Evolutionary conservation across 2,329 filamentous ascomycete genomes (phyloP).

Genomic region (Ceratocystis eucalypticola): DNA sequence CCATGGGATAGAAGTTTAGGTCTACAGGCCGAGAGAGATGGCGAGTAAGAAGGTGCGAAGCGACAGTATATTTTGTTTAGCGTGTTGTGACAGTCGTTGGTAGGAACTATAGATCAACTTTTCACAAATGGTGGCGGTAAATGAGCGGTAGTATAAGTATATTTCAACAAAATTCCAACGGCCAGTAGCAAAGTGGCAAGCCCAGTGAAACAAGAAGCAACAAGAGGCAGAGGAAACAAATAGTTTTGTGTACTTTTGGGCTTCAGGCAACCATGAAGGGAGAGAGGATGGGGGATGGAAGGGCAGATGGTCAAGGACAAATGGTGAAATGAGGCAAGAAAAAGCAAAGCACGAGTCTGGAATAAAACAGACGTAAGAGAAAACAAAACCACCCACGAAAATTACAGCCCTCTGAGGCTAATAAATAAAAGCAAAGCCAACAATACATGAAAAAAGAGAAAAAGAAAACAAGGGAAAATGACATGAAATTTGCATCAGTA

Average conservation of each 20-base stretch:
- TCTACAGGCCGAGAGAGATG: not conserved
- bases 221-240: not conserved
- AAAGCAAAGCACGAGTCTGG: not conserved
- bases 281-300: not conserved
- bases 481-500: not conserved
- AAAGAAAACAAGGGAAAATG: not conserved
- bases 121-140: not conserved
- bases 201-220: not conserved
- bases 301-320: not conserved
- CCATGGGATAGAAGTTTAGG: constrained; percentile 6
- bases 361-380: constrained; percentile 10
- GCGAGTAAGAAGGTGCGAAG: not conserved
- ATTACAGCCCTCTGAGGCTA: not conserved
- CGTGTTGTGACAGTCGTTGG: not conserved
- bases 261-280: constrained; percentile 1
- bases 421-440: constrained; percentile 4
- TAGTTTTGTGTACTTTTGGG: not conserved
- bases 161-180: not conserved
- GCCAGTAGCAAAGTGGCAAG: not conserved
- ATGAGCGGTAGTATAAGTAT: not conserved
- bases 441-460: constrained; percentile 1
- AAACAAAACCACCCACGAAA: not conserved
- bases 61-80: too few species aligned
- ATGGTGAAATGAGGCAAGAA: not conserved
- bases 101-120: not conserved